Conservation (phyloP, 2,329 filamentous ascomycete genomes). For the Calonectria henricotiae region DNA sequence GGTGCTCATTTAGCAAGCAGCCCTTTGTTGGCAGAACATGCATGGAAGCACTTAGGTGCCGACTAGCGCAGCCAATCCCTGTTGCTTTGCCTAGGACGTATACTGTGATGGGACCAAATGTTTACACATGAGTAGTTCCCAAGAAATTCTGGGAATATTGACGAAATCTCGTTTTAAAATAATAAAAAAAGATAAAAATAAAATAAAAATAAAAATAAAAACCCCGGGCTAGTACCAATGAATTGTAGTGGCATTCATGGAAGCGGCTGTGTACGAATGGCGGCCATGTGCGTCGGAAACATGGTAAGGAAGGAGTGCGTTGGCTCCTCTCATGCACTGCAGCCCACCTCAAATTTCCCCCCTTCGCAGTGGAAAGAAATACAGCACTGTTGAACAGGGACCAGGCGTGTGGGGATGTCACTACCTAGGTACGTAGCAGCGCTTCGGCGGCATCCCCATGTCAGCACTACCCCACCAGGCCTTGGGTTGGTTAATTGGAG, state of each 20-base stretch:
- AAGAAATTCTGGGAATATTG: neutral
- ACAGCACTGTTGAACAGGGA: constrained; percentile 7
- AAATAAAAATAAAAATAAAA: neutral
- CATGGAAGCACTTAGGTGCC: neutral
- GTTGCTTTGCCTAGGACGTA: neutral
- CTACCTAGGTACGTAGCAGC: constrained; percentile 10
- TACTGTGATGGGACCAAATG: neutral
- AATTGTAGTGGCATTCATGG: neutral
- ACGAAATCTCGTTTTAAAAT: neutral
- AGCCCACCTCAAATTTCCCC: neutral
- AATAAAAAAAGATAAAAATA: no score
- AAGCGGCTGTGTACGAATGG: neutral
- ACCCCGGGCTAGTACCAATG: neutral
- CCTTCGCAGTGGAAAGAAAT: neutral
- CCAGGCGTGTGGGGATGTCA: neutral
- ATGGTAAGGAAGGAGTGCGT: neutral
- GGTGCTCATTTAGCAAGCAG: neutral
- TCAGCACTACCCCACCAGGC: constrained; percentile 9
- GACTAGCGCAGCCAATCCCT: neutral
- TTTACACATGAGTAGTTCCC: neutral
- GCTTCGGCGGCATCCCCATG: neutral
- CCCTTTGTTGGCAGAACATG: neutral
- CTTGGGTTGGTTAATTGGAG: neutral
- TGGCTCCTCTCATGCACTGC: constrained; percentile 22
- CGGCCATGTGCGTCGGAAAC: constrained; percentile 7